phyloP scores from a whole-genome alignment of 139 green algal genomes.

The Pleodorina starrii region DNA sequence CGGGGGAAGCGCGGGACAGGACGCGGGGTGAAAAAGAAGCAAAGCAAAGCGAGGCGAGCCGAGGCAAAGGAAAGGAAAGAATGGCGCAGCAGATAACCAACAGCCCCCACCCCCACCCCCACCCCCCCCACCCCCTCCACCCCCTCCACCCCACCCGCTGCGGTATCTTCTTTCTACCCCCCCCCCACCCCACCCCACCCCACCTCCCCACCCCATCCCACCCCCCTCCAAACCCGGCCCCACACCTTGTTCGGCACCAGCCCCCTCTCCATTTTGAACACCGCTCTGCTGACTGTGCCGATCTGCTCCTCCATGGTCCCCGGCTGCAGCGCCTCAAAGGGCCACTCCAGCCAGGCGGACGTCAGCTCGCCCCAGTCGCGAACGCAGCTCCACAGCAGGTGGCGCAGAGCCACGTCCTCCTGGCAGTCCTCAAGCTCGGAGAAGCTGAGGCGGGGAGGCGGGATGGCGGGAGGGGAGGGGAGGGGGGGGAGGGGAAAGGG shows the following conservation, averaged over 20 bases:
- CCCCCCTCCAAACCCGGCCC: not conserved
- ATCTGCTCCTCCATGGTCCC: constrained; percentile 74
- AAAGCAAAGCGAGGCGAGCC: too few relatives aligned
- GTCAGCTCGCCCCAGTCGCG: constrained; percentile 68
- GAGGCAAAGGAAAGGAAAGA: too few relatives aligned
- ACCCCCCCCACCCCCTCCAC: not conserved
- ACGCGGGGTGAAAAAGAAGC: too few relatives aligned
- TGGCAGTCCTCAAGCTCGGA: constrained; percentile 63
- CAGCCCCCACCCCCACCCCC: not conserved
- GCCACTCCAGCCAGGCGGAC: constrained; percentile 56
- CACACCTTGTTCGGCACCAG: constrained; percentile 75
- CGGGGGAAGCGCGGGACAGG: not conserved
- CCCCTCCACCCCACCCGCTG: too few relatives aligned
- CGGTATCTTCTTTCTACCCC: too few relatives aligned
- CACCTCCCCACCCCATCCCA: not conserved
- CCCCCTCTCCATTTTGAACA: constrained; percentile 73
- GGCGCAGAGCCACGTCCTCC: constrained; percentile 62
- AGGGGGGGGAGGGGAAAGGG: too few relatives aligned
- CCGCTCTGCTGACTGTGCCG: constrained; percentile 61
- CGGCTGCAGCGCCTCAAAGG: constrained; percentile 68
- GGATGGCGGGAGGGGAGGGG: too few relatives aligned
- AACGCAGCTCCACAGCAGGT: constrained; percentile 54
- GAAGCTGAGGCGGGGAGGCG: too few relatives aligned
- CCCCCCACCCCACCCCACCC: not conserved
- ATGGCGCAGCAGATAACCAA: too few relatives aligned